Conservation (phyloP, 257 asterid species). For the Perilla frutescens region DNA sequence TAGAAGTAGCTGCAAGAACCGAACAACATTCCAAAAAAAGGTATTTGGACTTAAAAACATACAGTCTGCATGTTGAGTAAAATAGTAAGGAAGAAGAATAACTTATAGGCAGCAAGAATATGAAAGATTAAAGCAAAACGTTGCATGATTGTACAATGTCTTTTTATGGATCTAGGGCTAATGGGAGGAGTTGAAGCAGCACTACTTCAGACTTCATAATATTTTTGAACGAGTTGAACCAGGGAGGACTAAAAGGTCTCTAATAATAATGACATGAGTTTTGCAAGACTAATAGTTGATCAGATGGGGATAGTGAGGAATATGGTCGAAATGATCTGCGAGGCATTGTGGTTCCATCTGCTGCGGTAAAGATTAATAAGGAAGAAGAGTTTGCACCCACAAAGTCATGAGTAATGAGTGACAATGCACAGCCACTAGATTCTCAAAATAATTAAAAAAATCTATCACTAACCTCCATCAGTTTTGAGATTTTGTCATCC, state of each 20-base stretch:
- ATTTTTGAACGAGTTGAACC: neutral
- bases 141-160: neutral
- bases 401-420: neutral
- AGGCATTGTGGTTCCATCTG: conserved; percentile 6
- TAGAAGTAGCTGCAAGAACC: conserved; percentile 16
- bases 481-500: conserved; percentile 80
- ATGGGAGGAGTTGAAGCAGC: conserved; percentile 23
- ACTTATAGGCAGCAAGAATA: conserved; percentile 12
- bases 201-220: conserved; percentile 14
- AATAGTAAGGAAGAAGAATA: neutral
- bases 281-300: conserved; percentile 3
- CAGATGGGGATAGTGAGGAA: neutral
- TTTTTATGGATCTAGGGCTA: neutral
- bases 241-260: conserved; percentile 18
- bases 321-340: conserved; percentile 15
- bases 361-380: conserved; percentile 13
- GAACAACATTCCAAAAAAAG: conserved; percentile 28
- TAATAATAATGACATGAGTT: neutral
- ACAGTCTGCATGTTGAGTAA: neutral
- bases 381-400: conserved; percentile 10
- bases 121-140: conserved; percentile 9
- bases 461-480: conserved; percentile 75
- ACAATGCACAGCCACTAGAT: neutral
- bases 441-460: neutral
- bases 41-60: conserved; percentile 1